Conservation (phyloP, 305 asterid genomes). For the Plantago rigida region DNA sequence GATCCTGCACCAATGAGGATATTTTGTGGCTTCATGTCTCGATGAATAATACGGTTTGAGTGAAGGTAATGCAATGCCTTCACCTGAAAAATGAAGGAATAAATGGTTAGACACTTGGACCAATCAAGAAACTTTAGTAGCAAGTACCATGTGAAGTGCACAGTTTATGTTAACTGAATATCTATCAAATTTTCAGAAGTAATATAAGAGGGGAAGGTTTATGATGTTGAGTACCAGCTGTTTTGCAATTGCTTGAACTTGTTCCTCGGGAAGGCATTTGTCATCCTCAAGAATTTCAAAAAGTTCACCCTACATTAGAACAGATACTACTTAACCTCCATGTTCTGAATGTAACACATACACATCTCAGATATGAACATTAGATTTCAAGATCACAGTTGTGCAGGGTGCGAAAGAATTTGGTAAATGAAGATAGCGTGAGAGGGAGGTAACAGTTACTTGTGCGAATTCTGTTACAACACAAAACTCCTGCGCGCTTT, state of each 20-base stretch:
- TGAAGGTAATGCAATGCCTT: constrained; percentile 90
- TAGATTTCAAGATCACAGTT: no score
- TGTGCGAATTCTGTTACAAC: constrained; percentile 97
- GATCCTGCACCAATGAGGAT: constrained; percentile 95
- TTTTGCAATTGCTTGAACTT: constrained; percentile 96
- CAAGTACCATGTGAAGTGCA: constrained; percentile 8
- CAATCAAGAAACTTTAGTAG: constrained; percentile 9
- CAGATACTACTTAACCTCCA: not conserved
- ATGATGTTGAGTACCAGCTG: constrained; percentile 59
- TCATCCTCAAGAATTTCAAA: constrained; percentile 98
- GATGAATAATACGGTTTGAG: constrained; percentile 93
- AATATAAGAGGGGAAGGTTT: constrained; percentile 15
- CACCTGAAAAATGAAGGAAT: constrained; percentile 45
- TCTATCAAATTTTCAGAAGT: constrained; percentile 2
- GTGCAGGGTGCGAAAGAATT: constrained; percentile 15
- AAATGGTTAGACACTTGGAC: constrained; percentile 1
- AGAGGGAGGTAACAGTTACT: constrained; percentile 36
- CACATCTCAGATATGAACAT: no score
- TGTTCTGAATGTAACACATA: no score
- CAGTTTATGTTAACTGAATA: constrained; percentile 1
- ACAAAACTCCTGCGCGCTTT: constrained; percentile 93
- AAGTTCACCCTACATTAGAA: constrained; percentile 68
- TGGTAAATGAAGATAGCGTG: constrained; percentile 10
- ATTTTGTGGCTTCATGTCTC: constrained; percentile 98
- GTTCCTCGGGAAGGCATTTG: constrained; percentile 95